Evolutionary conservation across 1,139 yeast species (phyloP).

Genomic region (Pichia sp.): DNA sequence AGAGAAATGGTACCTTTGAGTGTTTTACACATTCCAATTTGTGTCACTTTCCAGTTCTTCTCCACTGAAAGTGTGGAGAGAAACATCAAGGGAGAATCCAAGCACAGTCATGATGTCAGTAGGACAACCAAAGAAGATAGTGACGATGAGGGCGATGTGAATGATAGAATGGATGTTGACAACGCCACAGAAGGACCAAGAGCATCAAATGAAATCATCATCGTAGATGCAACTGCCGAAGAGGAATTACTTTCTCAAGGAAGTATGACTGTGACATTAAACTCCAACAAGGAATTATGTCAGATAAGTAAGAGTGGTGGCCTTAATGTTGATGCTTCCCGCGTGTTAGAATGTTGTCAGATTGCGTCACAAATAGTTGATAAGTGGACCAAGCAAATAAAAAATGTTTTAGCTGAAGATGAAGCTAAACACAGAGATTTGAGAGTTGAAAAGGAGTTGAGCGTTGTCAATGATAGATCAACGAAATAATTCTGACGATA

Average conservation of each 20-base stretch:
- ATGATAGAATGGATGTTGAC: constrained; percentile 9
- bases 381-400: constrained; percentile 57
- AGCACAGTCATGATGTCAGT: constrained; percentile 12
- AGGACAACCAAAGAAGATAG: constrained; percentile 5
- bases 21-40: constrained; percentile 81
- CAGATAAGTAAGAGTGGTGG: constrained; percentile 93
- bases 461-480: constrained; percentile 25
- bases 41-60: constrained; percentile 84
- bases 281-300: constrained; percentile 84
- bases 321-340: constrained; percentile 67
- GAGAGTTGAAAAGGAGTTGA: constrained; percentile 20
- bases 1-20: constrained; percentile 84
- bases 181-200: constrained; percentile 1
- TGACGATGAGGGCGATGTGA: constrained; percentile 7
- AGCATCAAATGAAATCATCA: constrained; percentile 43
- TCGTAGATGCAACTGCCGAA: constrained; percentile 69
- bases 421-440: constrained; percentile 26
- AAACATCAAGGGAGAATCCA: constrained; percentile 58
- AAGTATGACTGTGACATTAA: constrained; percentile 73
- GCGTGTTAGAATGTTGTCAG: constrained; percentile 62
- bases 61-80: constrained; percentile 58
- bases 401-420: constrained; percentile 49
- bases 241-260: constrained; percentile 82
- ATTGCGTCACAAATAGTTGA: constrained; percentile 62
- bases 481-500: too few relatives aligned